Percentiles rank a stretch among this genome's conserved stretches.
Conservation (phyloP, 345 rosid species). For the Citrus sinensis region DVS_A1.0 CM039163.1:3810001-3810500, state of each 20-base stretch:
- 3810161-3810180: conserved; percentile 73
- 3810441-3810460: neutral
- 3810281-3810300: conserved; percentile 78
- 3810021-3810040: neutral
- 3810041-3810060: too few relatives aligned
- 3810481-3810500: neutral
- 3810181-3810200: conserved; percentile 85
- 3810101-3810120: neutral
- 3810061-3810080: neutral
- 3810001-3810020: neutral
- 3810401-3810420: conserved; percentile 87
- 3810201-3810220: conserved; percentile 63
- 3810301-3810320: conserved; percentile 85
- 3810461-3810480: neutral
- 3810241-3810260: conserved; percentile 81
- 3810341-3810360: conserved; percentile 89
- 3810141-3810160: conserved; percentile 65
- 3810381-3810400: conserved; percentile 74
- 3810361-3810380: conserved; percentile 90
- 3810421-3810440: conserved; percentile 81
- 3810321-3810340: conserved; percentile 78
- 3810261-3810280: conserved; percentile 79
- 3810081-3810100: neutral
- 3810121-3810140: conserved; percentile 4
- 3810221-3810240: conserved; percentile 40